Evolutionary conservation across 352 stramenopile genomes (phyloP), one percentile per base, ranked within the genome.

Genomic region (Pythium aquatile): DNA sequence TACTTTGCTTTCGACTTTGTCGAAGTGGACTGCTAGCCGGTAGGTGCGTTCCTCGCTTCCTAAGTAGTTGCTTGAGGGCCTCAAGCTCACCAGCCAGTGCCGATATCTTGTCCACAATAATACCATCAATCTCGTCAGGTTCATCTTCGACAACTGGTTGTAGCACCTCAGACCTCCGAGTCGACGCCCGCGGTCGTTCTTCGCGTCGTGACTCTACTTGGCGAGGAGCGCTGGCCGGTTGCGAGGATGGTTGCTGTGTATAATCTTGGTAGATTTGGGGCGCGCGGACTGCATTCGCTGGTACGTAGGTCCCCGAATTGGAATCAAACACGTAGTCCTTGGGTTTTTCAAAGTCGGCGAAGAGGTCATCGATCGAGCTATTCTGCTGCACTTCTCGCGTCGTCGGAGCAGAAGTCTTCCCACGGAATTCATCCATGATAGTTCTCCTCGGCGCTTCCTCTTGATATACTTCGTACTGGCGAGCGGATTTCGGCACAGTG

Each of bases 61-160:
- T 70, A 61, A 93, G 84, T 5, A 93, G 62, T 40, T 85, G 73
- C 55, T 93, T 93, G 5, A 93, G 55, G 6, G 77, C 76, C 44
- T 79, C 77, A 17, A 93, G 35, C 42, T 93, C 84, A 9, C 71
- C 74, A 61, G 88, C 84, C 1, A 93, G 61, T 32, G 77, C 84
- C 7, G 81, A 91, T 10, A 93, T 93, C 60, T 91, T 93, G 68
- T 91, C 75, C 32, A 88, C 84, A 57, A 93, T 93, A 47, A 85
- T 83, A 20, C 85, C 83, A 11, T 83, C 77, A 24, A 88, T 77
- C 42, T 79, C 78, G 47, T 63, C 59, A 29, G 53, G 24, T 10
- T 7, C 8, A 55, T 61, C 58, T 33, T 83, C 65, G 47, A 54
- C 64, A 16, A 73, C 68, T 37, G 73, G 63, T 11, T 63, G 65